phyloP scores from a whole-genome alignment of 306 rosid genomes.

The Cucurbita maxima region DNA sequence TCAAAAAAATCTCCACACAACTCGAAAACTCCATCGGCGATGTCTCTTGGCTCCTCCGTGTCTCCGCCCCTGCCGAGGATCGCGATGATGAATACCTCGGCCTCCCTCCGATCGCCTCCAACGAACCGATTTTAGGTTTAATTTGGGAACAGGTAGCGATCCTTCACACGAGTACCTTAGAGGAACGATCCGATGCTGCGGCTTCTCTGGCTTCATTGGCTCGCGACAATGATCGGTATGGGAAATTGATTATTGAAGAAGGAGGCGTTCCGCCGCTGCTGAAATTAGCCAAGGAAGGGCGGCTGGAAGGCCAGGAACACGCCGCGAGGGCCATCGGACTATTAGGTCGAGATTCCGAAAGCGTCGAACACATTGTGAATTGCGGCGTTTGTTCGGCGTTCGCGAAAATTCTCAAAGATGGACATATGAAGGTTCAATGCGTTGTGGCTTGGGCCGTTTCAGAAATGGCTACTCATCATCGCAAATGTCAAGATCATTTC shows the following conservation, averaged over 20 bases:
- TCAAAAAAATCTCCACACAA: conserved; percentile 36
- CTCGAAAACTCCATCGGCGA: conserved; percentile 64
- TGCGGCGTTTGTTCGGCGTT: conserved; percentile 44
- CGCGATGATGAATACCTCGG: conserved; percentile 61
- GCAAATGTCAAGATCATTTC: conserved; percentile 66
- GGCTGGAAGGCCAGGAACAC: conserved; percentile 44
- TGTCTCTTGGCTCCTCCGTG: conserved; percentile 69
- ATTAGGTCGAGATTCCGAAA: conserved; percentile 49
- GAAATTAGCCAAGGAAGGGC: conserved; percentile 46
- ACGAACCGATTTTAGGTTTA: conserved; percentile 56
- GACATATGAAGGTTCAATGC: conserved; percentile 52
- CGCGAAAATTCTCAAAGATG: conserved; percentile 57
- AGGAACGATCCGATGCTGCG: conserved; percentile 56
- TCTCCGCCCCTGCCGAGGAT: conserved; percentile 45
- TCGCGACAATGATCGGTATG: conserved; percentile 58
- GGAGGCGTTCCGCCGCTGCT: conserved; percentile 49
- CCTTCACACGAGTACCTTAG: conserved; percentile 30
- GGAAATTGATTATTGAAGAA: conserved; percentile 51
- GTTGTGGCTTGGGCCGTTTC: conserved; percentile 69
- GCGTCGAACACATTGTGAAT: conserved; percentile 59
- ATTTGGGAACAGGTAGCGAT: conserved; percentile 63
- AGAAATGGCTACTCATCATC: conserved; percentile 39
- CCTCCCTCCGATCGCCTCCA: conserved; percentile 62
- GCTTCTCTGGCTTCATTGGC: conserved; percentile 62
- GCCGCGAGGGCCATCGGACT: conserved; percentile 58